Percentiles rank a stretch among this genome's conserved stretches.
These are phyloP conservation scores for Fragaria vesca DNA, from an alignment of 306 rosid species.

Conservation along the genomic window DNA sequence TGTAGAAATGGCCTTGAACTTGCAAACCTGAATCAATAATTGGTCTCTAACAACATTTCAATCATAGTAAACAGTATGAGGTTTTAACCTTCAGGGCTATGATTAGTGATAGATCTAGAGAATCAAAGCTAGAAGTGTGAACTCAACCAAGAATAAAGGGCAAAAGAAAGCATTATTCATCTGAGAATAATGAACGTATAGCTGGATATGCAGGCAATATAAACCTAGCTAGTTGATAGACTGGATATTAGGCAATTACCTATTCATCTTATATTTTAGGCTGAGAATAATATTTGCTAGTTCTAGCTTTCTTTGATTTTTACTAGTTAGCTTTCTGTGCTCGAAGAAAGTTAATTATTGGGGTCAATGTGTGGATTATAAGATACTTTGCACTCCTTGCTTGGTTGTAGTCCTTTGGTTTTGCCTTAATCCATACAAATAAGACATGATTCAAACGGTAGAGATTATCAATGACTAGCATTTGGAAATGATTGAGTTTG, in stretches of 20 bases:
- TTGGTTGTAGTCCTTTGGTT: background rate
- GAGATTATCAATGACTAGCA: background rate
- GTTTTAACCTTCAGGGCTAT: background rate
- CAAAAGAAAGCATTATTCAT: background rate
- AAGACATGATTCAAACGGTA: background rate
- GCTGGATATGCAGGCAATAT: background rate
- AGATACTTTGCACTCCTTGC: background rate
- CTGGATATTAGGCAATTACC: background rate
- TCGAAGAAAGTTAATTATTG: background rate
- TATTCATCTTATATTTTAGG: background rate
- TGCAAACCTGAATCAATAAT: background rate
- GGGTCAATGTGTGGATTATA: background rate
- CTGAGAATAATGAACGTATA: background rate
- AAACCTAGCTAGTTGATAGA: background rate
- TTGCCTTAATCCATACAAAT: background rate
- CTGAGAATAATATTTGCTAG: background rate
- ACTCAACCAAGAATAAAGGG: background rate
- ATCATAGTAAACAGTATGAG: background rate
- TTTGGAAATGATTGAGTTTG: background rate
- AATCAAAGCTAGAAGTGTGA: background rate
- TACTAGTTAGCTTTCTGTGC: background rate
- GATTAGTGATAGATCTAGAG: background rate
- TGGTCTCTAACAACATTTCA: background rate
- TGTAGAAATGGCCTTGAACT: background rate
- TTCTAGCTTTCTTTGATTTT: background rate